A percentile compares a stretch with the other conserved stretches of the same genome.
These are phyloP conservation scores for Entonaema liquescens DNA, from an alignment of 495 filamentous ascomycete genomes.

Conservation along the genomic window DNA sequence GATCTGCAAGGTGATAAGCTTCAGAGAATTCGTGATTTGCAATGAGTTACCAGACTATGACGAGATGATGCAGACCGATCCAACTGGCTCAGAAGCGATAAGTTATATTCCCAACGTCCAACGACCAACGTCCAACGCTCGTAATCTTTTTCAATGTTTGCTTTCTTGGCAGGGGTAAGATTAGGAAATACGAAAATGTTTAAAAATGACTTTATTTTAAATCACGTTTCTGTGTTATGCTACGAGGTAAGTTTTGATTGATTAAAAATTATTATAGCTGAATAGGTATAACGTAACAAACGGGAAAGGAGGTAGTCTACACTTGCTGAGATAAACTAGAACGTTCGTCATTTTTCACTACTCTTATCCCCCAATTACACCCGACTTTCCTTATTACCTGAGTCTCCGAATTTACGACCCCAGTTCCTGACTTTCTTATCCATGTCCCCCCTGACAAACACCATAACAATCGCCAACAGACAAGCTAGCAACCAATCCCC, in stretches of 20 bases:
- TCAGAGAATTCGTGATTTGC: neutral
- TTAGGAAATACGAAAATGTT: neutral
- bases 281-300: too few species aligned
- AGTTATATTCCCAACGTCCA: neutral
- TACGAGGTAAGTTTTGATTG: too few species aligned
- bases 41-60: neutral
- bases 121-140: neutral
- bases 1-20: neutral
- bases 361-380: too few species aligned
- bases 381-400: too few species aligned
- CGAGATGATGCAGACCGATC: neutral
- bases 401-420: constrained; percentile 14
- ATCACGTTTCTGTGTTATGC: too few species aligned
- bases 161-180: neutral
- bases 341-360: too few species aligned
- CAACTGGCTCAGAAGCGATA: neutral
- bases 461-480: neutral
- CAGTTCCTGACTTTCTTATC: constrained; percentile 7
- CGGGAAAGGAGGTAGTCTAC: too few species aligned
- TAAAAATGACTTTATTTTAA: too few species aligned
- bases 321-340: too few species aligned
- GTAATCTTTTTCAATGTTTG: neutral
- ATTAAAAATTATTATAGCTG: too few species aligned
- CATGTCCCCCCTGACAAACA: constrained; percentile 12
- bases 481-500: constrained; percentile 8